phyloP scores from a whole-genome alignment of 2,329 filamentous ascomycete genomes.

The Aspergillus transmontanensis region DNA sequence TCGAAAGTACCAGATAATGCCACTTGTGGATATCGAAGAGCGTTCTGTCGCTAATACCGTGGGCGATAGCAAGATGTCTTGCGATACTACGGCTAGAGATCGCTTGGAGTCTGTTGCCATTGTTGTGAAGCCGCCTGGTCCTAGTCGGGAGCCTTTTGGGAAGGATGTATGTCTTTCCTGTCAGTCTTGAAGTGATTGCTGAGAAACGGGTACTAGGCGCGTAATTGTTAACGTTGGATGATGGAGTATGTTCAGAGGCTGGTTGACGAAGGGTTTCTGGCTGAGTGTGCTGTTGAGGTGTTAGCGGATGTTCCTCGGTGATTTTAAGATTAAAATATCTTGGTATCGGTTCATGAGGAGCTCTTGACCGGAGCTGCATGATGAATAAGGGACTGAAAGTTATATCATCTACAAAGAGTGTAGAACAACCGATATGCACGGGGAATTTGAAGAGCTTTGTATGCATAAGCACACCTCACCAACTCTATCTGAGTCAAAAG shows the following conservation, averaged over 20 bases:
- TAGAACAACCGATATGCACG: no score
- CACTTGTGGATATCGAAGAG: background rate
- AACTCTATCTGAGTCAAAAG: background rate
- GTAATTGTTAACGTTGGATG: conserved; percentile 7
- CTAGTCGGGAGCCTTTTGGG: conserved; percentile 2
- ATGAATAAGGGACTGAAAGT: no score
- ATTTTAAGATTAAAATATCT: no score
- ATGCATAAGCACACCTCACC: no score
- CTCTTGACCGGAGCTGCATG: background rate
- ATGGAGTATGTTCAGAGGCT: conserved; percentile 6
- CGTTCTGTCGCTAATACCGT: background rate
- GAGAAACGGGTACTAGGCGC: background rate
- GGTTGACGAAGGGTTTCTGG: background rate
- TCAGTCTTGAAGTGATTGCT: background rate
- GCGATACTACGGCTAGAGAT: conserved; percentile 7
- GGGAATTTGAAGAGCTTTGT: no score
- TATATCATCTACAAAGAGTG: no score
- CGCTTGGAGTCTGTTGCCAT: conserved; percentile 2
- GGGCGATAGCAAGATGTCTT: background rate
- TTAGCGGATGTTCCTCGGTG: background rate
- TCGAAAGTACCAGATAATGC: background rate
- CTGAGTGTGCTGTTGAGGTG: background rate
- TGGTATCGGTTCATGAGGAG: no score
- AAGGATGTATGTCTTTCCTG: background rate
- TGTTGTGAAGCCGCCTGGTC: conserved; percentile 2